Conservation (phyloP, 2,329 filamentous ascomycete species). For the Monascus ruber region DNA sequence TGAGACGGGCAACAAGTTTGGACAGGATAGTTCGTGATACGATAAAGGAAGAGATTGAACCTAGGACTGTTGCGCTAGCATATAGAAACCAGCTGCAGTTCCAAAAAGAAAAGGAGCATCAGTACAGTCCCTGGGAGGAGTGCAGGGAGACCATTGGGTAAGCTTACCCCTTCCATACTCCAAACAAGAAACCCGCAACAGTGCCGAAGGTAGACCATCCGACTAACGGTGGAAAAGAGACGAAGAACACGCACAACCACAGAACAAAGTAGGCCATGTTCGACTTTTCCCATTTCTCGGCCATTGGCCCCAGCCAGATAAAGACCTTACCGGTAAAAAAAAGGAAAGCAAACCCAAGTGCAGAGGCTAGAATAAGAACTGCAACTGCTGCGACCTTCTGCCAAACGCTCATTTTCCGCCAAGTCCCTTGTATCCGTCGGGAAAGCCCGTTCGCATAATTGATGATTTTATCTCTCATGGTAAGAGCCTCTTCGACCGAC, state of each 20-base stretch:
- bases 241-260: conserved; percentile 61
- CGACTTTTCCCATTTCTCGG: conserved; percentile 64
- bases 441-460: conserved; percentile 24
- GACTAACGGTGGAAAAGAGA: conserved; percentile 77
- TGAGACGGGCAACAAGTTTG: conserved; percentile 64
- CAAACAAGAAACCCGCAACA: conserved; percentile 59
- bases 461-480: conserved; percentile 28
- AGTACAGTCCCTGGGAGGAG: background rate
- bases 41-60: conserved; percentile 68
- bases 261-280: conserved; percentile 62
- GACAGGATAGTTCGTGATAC: conserved; percentile 69
- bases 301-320: conserved; percentile 58
- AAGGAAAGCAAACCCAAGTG: conserved; percentile 56
- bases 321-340: conserved; percentile 75
- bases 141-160: background rate
- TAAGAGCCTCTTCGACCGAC: conserved; percentile 18
- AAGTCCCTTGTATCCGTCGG: conserved; percentile 21
- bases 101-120: conserved; percentile 15
- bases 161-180: conserved; percentile 58
- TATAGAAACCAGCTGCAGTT: conserved; percentile 67
- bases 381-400: conserved; percentile 51
- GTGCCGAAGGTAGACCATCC: conserved; percentile 73
- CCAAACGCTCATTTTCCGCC: conserved; percentile 34
- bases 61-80: conserved; percentile 63
- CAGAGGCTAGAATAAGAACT: conserved; percentile 40